Conservation (phyloP, 2,329 filamentous ascomycete genomes). For the Epichloe bromicola region DNA sequence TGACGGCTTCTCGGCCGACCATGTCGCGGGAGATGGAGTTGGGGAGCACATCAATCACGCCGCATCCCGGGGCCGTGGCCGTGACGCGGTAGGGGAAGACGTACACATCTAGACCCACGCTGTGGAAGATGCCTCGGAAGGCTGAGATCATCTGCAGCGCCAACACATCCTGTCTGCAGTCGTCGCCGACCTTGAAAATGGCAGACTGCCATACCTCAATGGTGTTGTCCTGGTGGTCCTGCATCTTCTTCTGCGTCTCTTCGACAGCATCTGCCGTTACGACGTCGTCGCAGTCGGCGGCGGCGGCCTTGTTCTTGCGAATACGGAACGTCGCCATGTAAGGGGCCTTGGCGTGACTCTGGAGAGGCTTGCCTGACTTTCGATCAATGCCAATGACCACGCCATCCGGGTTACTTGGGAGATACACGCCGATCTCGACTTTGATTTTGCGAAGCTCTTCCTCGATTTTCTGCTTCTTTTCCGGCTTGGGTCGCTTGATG, state of each 20-base stretch:
- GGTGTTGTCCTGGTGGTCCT: conserved; percentile 33
- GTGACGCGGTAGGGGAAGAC: conserved; percentile 97
- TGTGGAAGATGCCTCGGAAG: conserved; percentile 94
- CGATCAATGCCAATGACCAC: conserved; percentile 96
- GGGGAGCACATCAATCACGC: conserved; percentile 93
- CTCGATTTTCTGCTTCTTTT: conserved; percentile 98
- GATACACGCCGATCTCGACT: conserved; percentile 91
- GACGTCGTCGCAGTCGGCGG: background rate
- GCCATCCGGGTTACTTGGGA: conserved; percentile 93
- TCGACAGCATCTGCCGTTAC: conserved; percentile 24
- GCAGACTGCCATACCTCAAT: conserved; percentile 98
- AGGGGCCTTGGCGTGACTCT: conserved; percentile 95
- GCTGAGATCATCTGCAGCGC: conserved; percentile 96
- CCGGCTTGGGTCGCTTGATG: conserved; percentile 82
- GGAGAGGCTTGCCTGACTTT: conserved; percentile 92
- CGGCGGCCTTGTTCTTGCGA: conserved; percentile 53
- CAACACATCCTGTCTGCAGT: conserved; percentile 93
- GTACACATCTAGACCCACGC: conserved; percentile 87
- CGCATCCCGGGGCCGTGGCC: conserved; percentile 90
- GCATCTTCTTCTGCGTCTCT: conserved; percentile 19
- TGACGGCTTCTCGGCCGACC: conserved; percentile 94
- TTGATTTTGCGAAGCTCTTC: conserved; percentile 96
- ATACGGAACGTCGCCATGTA: conserved; percentile 99
- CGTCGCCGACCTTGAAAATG: conserved; percentile 99
- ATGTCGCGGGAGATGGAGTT: conserved; percentile 98